Evolutionary conservation across 2,329 filamentous ascomycete genomes (phyloP), one percentile per base, ranked within the genome.

Genomic region (Apiospora pterosperma): DNA sequence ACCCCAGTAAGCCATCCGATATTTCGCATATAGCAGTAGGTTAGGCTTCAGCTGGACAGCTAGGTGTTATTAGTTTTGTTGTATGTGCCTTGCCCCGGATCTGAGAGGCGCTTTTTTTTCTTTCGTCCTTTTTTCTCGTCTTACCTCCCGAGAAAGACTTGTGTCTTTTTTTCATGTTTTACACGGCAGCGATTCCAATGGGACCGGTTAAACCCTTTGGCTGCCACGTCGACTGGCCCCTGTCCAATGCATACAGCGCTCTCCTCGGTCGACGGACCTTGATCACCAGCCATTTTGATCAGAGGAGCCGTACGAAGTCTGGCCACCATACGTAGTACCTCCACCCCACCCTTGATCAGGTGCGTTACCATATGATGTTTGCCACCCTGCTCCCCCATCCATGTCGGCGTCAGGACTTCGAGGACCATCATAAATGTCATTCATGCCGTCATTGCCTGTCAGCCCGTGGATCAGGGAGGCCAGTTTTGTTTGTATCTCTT

Each of bases 401-500:
- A 89, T 82, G 75, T 83, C 86, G 79, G 80, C 80, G 67, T 89
- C 88, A 12, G 89, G 90, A 73, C 88, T 91, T 67, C 88, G 84
- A 2, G 88, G 88, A 1, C 88, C 90, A 70, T 87, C 85, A 69
- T 87, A 87, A 65, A 85, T 84, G 67, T 84, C 86, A 68, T 84
- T 83, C 65, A 87, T 87, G 41, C 82, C 83, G 62, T 86, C 84
- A 59, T 79, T 78, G 62, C 82, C 82, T 67, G 80, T 77, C 67
- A 90, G 78, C 36, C 87, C 85, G 66, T 87, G 83, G 66, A 97
- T 90, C 42, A 97, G 86, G 4, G 84, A 85, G 2, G 94, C 96
- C 39, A 99, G 87, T 80, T 99, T 99, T 70, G 91, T 87, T 77
- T 98, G 96, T 64, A 99, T 82, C 34, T 93, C 90, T 68, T 91